phyloP scores from a whole-genome alignment of 352 stramenopile genomes.

The Albugo laibachii region DNA sequence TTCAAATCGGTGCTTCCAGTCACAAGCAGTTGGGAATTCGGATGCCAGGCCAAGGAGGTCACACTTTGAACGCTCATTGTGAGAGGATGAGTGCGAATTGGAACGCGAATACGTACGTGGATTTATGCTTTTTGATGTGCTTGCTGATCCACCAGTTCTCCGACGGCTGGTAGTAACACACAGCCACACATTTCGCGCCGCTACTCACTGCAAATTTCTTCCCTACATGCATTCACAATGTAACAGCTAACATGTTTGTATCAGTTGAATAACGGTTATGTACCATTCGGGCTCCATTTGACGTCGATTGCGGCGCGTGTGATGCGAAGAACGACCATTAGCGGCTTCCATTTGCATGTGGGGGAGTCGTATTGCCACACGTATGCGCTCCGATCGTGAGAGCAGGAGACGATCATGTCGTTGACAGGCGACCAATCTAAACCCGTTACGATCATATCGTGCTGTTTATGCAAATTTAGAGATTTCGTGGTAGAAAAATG shows the following conservation, averaged over 20 bases:
- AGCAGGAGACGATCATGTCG: conserved; percentile 89
- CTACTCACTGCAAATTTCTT: conserved; percentile 88
- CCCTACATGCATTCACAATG: conserved; percentile 13
- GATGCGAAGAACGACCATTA: conserved; percentile 83
- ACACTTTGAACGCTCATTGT: conserved; percentile 21
- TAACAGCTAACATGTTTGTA: not conserved
- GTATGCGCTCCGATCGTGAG: conserved; percentile 88
- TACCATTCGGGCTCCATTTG: conserved; percentile 86
- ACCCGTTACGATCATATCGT: conserved; percentile 85
- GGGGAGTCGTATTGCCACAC: conserved; percentile 83
- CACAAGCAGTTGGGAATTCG: conserved; percentile 82
- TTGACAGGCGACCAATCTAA: conserved; percentile 86
- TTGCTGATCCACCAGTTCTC: conserved; percentile 93
- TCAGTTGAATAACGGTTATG: not conserved
- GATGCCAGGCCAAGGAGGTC: conserved; percentile 83
- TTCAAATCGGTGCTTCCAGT: conserved; percentile 86
- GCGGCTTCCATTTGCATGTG: conserved; percentile 82
- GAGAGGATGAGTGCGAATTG: not conserved
- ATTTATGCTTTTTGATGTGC: conserved; percentile 95
- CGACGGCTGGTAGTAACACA: conserved; percentile 82
- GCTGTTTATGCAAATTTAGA: conserved; percentile 16
- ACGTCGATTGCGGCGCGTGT: conserved; percentile 82
- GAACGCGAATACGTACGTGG: conserved; percentile 46
- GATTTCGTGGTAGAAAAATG: not conserved
- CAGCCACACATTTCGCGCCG: conserved; percentile 83